Conservation (phyloP, 2,329 filamentous ascomycete species). For the Zasmidium angulare region DNA sequence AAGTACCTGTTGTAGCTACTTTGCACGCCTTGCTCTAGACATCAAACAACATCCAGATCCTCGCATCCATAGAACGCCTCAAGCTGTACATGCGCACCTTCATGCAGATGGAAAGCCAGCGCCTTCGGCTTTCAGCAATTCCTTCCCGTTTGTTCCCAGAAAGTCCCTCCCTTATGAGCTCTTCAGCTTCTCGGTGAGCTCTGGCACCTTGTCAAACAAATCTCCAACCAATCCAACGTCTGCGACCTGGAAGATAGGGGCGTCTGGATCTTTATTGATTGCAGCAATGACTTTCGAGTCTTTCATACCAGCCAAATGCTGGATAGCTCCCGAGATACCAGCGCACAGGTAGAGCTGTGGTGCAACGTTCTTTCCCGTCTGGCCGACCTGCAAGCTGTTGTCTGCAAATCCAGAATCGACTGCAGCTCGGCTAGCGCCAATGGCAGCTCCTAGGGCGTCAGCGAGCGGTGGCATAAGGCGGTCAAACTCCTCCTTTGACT, state of each 20-base stretch:
- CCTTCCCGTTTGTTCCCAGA: too few species aligned
- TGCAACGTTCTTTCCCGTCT: constrained; percentile 98
- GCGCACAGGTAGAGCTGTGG: constrained; percentile 93
- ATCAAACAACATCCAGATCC: not conserved
- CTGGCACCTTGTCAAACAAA: constrained; percentile 91
- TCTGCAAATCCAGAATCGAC: constrained; percentile 97
- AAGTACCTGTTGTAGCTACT: not conserved
- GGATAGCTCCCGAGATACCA: constrained; percentile 94
- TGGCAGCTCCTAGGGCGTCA: constrained; percentile 89
- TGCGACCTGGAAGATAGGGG: constrained; percentile 96
- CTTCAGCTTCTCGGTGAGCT: constrained; percentile 94
- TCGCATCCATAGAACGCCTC: not conserved
- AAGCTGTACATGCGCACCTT: not conserved
- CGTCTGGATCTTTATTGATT: constrained; percentile 97
- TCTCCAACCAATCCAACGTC: constrained; percentile 95
- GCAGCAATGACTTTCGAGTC: constrained; percentile 99
- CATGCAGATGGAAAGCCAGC: not conserved
- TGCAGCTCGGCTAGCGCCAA: constrained; percentile 90
- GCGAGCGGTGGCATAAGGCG: constrained; percentile 87
- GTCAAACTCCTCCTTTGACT: constrained; percentile 98
- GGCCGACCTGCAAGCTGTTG: constrained; percentile 96
- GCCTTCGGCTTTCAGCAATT: not conserved
- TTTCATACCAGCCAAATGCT: constrained; percentile 99
- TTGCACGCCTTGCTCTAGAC: not conserved
- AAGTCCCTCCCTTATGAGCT: constrained; percentile 16